Evolutionary conservation across 805 yeast genomes (phyloP).

Genomic region (Suhomyces sp.): DNA sequence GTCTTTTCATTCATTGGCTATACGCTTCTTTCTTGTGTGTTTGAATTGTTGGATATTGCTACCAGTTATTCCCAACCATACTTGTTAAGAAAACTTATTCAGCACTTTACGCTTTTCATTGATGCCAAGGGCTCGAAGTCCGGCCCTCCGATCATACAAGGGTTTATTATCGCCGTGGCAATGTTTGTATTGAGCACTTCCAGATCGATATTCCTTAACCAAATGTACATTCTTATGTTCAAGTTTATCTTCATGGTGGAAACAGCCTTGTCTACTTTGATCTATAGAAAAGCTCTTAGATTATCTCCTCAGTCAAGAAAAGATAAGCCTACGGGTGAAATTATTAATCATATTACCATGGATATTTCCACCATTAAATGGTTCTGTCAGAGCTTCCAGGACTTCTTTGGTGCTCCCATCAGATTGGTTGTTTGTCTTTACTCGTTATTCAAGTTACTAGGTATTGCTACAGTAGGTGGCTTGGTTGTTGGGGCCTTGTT

Average conservation of each 20-base stretch:
- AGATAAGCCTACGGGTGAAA: slow-evolving; percentile 32
- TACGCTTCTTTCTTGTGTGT: slow-evolving; percentile 12
- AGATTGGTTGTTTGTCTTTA: slow-evolving; percentile 24
- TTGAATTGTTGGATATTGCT: slow-evolving; percentile 22
- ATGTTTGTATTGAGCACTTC: slow-evolving; percentile 26
- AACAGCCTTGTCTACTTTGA: slow-evolving; percentile 21
- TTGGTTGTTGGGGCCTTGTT: slow-evolving; percentile 28
- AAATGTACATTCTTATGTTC: slow-evolving; percentile 13
- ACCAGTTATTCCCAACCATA: slow-evolving; percentile 27
- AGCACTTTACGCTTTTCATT: slow-evolving; percentile 19
- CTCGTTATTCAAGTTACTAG: slow-evolving; percentile 33
- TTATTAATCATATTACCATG: slow-evolving; percentile 31
- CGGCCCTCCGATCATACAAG: slow-evolving; percentile 25
- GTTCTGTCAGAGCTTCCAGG: slow-evolving; percentile 17
- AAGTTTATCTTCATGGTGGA: slow-evolving; percentile 15
- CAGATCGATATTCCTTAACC: slow-evolving; percentile 23
- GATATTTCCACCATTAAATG: slow-evolving; percentile 20
- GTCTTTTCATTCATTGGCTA: slow-evolving; percentile 14
- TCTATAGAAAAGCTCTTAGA: slow-evolving; percentile 27
- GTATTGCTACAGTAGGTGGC: slow-evolving; percentile 38
- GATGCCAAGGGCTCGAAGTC: neutral
- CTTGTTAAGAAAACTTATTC: slow-evolving; percentile 27
- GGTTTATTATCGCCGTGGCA: slow-evolving; percentile 20
- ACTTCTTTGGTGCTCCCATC: slow-evolving; percentile 22
- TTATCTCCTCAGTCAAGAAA: slow-evolving; percentile 32